Percentiles rank a stretch among this genome's conserved stretches.
Evolutionary conservation across 2,329 filamentous ascomycete species (phyloP).

Genomic region (Nemania serpens): DNA sequence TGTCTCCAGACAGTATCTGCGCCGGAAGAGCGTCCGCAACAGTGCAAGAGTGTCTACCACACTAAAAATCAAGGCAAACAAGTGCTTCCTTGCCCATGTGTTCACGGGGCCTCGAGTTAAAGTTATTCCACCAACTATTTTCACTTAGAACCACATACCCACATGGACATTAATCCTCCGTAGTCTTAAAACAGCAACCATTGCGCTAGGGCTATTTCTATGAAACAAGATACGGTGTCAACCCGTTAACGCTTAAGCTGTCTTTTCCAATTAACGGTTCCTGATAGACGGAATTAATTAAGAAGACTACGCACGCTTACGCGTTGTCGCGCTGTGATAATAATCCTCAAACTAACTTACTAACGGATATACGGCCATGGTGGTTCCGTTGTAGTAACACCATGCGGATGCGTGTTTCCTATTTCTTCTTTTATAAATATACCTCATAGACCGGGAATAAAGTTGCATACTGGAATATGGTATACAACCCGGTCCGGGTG

Average conservation of each 20-base stretch:
- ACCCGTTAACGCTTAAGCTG: background rate
- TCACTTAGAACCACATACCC: conserved; percentile 7
- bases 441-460: too few relatives aligned
- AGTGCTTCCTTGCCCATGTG: too few relatives aligned
- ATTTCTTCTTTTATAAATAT: background rate
- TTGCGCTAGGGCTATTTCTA: background rate
- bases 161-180: conserved; percentile 18
- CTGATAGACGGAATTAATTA: conserved; percentile 22
- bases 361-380: background rate
- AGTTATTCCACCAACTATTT: conserved; percentile 30
- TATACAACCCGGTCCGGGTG: too few relatives aligned
- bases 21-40: too few relatives aligned
- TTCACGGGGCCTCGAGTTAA: too few relatives aligned
- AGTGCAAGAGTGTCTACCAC: too few relatives aligned
- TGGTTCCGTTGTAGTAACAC: conserved; percentile 7
- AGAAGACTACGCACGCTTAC: background rate
- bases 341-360: too few relatives aligned
- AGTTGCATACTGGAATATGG: too few relatives aligned
- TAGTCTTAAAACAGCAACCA: conserved; percentile 19
- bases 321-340: background rate
- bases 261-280: background rate
- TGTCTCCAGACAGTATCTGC: too few relatives aligned
- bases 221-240: background rate
- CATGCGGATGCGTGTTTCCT: background rate
- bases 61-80: too few relatives aligned